Evolutionary conservation across 2,329 filamentous ascomycete genomes (phyloP).

Genomic region (Cryphonectria japonica): DNA sequence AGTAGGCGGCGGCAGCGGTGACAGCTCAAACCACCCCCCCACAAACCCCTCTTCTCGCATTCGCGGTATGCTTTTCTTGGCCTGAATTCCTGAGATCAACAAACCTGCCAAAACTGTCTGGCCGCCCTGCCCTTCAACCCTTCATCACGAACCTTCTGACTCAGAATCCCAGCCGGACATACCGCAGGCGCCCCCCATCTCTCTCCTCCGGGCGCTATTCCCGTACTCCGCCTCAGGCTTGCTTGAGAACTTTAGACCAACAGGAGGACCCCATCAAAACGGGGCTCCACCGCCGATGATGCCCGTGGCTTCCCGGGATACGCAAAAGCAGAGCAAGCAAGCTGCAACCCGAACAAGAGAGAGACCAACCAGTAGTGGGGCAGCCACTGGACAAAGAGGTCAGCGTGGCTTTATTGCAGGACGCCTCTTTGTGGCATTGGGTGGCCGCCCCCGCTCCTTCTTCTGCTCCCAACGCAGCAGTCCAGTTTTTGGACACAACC

Average conservation of each 20-base stretch:
- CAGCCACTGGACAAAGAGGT: neutral
- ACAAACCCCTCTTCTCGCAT: neutral
- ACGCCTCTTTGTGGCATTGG: neutral
- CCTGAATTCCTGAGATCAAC: neutral
- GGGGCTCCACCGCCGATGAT: conserved; percentile 2
- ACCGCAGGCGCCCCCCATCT: neutral
- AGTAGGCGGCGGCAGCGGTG: neutral
- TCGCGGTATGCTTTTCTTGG: neutral
- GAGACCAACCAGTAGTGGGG: neutral
- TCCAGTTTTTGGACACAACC: neutral
- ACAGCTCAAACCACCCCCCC: neutral
- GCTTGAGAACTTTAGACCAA: neutral
- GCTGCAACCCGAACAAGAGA: neutral
- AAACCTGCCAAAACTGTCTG: neutral
- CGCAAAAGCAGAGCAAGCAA: neutral
- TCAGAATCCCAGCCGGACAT: conserved; percentile 6
- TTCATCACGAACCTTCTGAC: neutral
- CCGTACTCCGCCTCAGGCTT: conserved; percentile 10
- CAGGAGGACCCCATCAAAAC: neutral
- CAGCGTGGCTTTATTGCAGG: conserved; percentile 4
- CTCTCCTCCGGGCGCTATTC: conserved; percentile 1
- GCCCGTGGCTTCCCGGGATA: conserved; percentile 1
- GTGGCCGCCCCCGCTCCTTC: too few relatives aligned
- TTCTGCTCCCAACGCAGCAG: neutral
- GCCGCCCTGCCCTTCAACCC: neutral